Conservation (phyloP, 345 rosid genomes). For the Ailanthus altissimus region DNA sequence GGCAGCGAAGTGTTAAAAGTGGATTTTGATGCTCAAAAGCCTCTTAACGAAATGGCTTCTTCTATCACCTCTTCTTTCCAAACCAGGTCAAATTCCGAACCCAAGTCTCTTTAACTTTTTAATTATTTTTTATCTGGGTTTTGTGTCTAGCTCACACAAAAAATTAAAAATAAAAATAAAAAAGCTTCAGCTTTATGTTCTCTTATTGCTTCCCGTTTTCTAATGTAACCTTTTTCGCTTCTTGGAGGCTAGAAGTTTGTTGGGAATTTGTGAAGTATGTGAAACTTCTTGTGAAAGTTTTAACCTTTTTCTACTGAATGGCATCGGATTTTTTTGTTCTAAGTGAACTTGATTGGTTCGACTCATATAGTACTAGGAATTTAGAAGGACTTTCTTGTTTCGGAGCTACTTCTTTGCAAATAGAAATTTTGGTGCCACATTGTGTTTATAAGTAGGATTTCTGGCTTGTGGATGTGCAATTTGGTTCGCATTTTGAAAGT, state of each 20-base stretch:
- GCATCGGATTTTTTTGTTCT: neutral
- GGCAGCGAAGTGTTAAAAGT: neutral
- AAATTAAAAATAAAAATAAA: neutral
- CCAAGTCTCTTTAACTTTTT: neutral
- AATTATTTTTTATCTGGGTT: neutral
- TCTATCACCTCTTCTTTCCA: constrained; percentile 61
- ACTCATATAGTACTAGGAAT: neutral
- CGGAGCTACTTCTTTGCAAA: neutral
- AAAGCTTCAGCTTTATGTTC: constrained; percentile 8
- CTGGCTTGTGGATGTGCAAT: neutral
- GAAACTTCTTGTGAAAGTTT: neutral
- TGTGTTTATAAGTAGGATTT: neutral
- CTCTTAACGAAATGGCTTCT: constrained; percentile 56
- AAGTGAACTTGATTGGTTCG: neutral
- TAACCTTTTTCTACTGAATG: neutral
- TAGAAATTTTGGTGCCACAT: neutral
- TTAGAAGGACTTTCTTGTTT: neutral
- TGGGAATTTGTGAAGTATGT: neutral
- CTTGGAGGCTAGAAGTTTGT: neutral
- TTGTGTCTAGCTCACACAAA: neutral
- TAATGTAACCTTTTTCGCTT: neutral
- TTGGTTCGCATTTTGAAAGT: constrained; percentile 11
- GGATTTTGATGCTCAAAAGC: constrained; percentile 35
- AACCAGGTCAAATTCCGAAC: constrained; percentile 43
- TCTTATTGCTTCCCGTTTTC: neutral